A percentile compares a stretch with the other conserved stretches of the same genome.
Conservation (phyloP, 345 rosid species). For the Euphorbia tirucalli region DNA sequence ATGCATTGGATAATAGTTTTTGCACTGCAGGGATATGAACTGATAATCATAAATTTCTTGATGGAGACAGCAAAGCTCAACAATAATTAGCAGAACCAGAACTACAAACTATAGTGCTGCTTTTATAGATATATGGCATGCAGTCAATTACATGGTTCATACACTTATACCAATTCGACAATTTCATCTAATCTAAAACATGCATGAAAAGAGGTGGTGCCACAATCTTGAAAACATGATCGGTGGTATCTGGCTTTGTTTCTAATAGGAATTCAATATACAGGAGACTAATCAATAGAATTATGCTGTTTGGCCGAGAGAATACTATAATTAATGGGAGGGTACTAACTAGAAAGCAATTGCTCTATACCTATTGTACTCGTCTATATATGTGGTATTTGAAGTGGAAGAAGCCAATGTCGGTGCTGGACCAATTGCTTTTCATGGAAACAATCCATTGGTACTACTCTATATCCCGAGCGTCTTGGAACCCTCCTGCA, state of each 20-base stretch:
- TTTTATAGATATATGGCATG: background rate
- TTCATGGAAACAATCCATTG: background rate
- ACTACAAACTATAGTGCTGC: background rate
- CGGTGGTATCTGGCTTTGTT: background rate
- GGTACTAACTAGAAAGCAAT: constrained; percentile 10
- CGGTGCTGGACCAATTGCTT: constrained; percentile 1
- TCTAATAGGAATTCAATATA: constrained; percentile 12
- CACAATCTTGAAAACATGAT: constrained; percentile 9
- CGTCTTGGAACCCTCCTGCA: constrained; percentile 43
- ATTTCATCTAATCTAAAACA: background rate
- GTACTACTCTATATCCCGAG: constrained; percentile 18
- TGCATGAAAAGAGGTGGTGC: background rate
- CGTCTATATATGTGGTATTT: constrained; percentile 18
- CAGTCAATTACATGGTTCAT: constrained; percentile 1
- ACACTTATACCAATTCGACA: background rate
- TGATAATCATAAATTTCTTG: no score
- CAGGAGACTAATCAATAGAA: constrained; percentile 15
- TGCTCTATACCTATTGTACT: constrained; percentile 20
- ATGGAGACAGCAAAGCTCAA: background rate
- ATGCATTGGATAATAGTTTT: no score
- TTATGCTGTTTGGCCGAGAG: constrained; percentile 3
- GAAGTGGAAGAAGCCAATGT: constrained; percentile 3
- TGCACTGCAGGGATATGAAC: no score
- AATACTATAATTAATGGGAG: background rate
- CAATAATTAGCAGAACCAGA: background rate